Conservation (phyloP, 2,329 filamentous ascomycete species). For the Trichoderma sp. region DNA sequence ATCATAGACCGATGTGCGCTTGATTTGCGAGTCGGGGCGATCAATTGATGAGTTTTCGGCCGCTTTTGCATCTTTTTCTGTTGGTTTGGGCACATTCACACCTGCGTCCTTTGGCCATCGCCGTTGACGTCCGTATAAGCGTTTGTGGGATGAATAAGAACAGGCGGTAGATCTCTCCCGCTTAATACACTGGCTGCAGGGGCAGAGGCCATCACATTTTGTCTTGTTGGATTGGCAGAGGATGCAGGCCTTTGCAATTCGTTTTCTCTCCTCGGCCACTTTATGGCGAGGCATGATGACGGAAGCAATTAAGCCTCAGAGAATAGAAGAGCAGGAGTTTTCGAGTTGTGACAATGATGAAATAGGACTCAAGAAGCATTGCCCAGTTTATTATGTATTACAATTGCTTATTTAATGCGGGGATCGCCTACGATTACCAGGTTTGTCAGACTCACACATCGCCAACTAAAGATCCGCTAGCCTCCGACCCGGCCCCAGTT, state of each 20-base stretch:
- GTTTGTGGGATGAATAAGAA: neutral
- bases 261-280: neutral
- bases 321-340: neutral
- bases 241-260: neutral
- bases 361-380: neutral
- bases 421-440: neutral
- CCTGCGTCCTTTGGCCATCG: neutral
- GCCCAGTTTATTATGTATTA: neutral
- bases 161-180: neutral
- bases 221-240: conserved; percentile 1
- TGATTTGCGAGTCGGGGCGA: neutral
- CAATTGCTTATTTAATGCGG: neutral
- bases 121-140: conserved; percentile 5
- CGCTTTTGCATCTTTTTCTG: neutral
- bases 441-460: neutral
- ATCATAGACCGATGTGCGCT: neutral
- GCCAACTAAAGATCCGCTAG: neutral
- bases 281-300: neutral
- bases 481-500: neutral
- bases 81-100: neutral
- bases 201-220: neutral
- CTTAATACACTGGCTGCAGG: neutral
- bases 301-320: neutral
- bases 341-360: neutral
- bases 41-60: neutral